phyloP scores from a whole-genome alignment of 2,329 filamentous ascomycete species.

The Lasiodiplodia hormozganensis region DNA sequence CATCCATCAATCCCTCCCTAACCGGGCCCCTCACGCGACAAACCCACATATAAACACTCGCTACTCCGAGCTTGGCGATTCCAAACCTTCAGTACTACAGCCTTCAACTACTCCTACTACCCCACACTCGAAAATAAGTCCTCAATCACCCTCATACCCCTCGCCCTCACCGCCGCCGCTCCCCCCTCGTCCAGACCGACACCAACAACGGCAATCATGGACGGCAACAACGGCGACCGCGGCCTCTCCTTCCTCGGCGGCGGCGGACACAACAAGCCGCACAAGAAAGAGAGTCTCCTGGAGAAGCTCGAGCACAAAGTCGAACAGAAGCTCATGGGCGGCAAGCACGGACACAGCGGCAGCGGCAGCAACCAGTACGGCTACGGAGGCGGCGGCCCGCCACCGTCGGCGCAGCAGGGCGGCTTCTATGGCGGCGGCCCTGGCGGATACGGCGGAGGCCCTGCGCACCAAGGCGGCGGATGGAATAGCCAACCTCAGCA shows the following conservation, averaged over 20 bases:
- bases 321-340: constrained; percentile 23
- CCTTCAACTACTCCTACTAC: background rate
- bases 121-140: constrained; percentile 7
- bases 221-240: constrained; percentile 8
- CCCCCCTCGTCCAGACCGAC: background rate
- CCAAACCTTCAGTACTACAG: background rate
- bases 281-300: constrained; percentile 24
- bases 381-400: background rate
- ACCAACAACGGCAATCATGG: background rate
- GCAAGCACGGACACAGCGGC: background rate
- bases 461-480: constrained; percentile 9
- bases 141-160: background rate
- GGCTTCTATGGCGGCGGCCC: constrained; percentile 12
- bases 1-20: background rate
- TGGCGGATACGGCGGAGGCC: background rate
- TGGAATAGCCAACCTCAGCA: background rate
- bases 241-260: constrained; percentile 15
- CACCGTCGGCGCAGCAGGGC: constrained; percentile 12
- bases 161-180: background rate
- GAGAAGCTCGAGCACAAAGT: constrained; percentile 26
- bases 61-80: background rate
- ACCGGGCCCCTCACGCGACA: background rate
- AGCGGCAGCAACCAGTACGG: background rate
- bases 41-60: background rate
- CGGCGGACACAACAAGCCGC: constrained; percentile 6